Percentiles rank a stretch among this genome's conserved stretches.
These are phyloP conservation scores for Metschnikowia similis DNA, from an alignment of 805 yeast genomes.

Conservation along the genomic window DNA sequence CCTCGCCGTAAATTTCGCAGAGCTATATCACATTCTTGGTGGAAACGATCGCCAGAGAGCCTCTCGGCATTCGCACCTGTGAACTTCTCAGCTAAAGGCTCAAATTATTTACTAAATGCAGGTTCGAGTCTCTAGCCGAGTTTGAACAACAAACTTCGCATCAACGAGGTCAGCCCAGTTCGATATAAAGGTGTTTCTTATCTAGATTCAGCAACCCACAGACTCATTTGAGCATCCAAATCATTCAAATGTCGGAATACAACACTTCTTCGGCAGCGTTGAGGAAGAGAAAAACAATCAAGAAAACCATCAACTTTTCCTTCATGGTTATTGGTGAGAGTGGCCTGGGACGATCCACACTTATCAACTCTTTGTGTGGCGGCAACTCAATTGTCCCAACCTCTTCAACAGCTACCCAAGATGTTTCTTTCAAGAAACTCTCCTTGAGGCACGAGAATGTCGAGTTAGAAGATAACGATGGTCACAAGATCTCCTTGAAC, in stretches of 20 bases:
- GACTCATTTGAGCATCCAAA: not conserved
- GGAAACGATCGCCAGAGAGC: not conserved
- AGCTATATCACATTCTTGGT: not conserved
- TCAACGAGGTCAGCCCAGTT: not conserved
- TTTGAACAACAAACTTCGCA: conserved; percentile 3
- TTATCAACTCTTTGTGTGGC: conserved; percentile 86
- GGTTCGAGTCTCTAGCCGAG: conserved; percentile 5
- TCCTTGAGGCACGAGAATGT: conserved; percentile 73
- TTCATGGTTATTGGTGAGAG: conserved; percentile 83
- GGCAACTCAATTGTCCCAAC: conserved; percentile 73
- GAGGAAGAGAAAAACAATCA: conserved; percentile 70
- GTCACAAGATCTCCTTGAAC: conserved; percentile 72
- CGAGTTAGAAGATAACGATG: conserved; percentile 83
- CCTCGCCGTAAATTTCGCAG: not conserved
- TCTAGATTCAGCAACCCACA: not conserved
- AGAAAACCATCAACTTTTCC: conserved; percentile 81
- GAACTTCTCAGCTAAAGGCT: not conserved
- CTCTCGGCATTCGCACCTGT: conserved; percentile 1
- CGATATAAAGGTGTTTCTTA: not conserved
- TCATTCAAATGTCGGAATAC: conserved; percentile 15
- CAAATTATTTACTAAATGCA: not conserved
- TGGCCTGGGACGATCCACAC: conserved; percentile 89
- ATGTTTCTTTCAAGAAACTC: conserved; percentile 43
- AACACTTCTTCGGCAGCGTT: conserved; percentile 38
- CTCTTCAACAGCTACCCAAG: conserved; percentile 59